Base-by-base conservation (phyloP, 305 asterid species). In the Nicotiana rustica region DNA sequence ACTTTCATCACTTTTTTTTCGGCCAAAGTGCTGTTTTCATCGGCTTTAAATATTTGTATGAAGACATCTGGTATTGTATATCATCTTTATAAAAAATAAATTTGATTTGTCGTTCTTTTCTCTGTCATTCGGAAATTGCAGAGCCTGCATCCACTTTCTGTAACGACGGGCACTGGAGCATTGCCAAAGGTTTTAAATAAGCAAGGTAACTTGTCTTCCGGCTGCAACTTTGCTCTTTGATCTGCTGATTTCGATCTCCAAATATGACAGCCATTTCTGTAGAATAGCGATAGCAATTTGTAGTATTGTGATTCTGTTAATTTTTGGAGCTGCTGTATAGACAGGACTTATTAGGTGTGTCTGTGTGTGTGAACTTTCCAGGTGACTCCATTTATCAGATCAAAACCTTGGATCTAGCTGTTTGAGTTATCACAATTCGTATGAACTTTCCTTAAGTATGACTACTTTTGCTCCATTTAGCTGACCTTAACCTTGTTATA, bases 91-190 rank as follows among this genome's bases (percentile, higher is more conserved):
- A 62, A 35, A 64, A 33, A 33, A 10, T 65, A 21, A 29, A 55
- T 77, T 80, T 3, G 13, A 41, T 65, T 75, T 80, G 60, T 29
- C 47, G 56, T 65, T 47, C 68, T 65, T 62, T 65, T 49, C 75
- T 15, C 47, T 80, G 64, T 57, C 75, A 67, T 35, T 65, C 3
- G 31, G 19, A 80, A 29, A 21, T 80, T 49, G 67, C 83, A 77
- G 80, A 77, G 33, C n/a, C 80, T 41, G 77, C 83, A 80, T 44
- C 83, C 83, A 25, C 83, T 21, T 65, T 80, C 83, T 65, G 83
- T 49, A 44, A 52, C 75, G 5, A 47, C 52, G 6, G 33, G 83
- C 33, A 29, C 49, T 62, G 76, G 83, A 65, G 44, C 64, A 64
- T 64, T 79, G 62, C 64, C 64, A 79, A 79, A 64, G 36, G 76